Conservation (phyloP, 2,329 filamentous ascomycete genomes). For the Teratosphaeria viscida region DNA sequence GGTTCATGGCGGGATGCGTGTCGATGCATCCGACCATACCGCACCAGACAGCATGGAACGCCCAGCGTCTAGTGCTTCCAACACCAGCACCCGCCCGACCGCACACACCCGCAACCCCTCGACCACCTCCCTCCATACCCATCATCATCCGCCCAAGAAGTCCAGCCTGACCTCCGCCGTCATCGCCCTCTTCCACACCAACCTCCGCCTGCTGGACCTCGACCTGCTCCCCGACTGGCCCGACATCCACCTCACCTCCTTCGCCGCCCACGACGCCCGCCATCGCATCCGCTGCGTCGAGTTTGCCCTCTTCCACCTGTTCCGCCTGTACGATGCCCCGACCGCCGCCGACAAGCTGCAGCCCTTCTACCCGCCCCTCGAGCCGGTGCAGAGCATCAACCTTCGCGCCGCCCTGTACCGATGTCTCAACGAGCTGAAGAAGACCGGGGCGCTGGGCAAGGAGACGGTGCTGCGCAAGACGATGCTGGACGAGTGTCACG, state of each 20-base stretch:
- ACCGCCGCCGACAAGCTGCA: conserved; percentile 72
- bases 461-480: conserved; percentile 80
- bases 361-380: conserved; percentile 81
- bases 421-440: conserved; percentile 75
- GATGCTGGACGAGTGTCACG: conserved; percentile 93
- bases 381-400: conserved; percentile 84
- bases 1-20: neutral
- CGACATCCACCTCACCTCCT: conserved; percentile 56
- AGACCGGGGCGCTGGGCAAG: conserved; percentile 68
- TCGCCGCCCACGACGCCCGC: conserved; percentile 56
- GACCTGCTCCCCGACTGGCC: conserved; percentile 73
- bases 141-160: neutral
- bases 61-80: neutral
- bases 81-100: conserved; percentile 7
- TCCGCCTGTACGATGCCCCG: conserved; percentile 69
- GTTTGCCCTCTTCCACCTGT: conserved; percentile 84
- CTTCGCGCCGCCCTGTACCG: conserved; percentile 75
- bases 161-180: conserved; percentile 18
- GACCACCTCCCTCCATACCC: conserved; percentile 6
- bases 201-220: conserved; percentile 72
- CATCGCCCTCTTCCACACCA: conserved; percentile 64
- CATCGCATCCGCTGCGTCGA: conserved; percentile 73
- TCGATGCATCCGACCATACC: neutral
- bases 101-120: neutral
- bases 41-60: neutral